These are phyloP conservation scores for Boletus sp. DNA, from an alignment of 768 basidiomycete species.

Conservation along the genomic window DNA sequence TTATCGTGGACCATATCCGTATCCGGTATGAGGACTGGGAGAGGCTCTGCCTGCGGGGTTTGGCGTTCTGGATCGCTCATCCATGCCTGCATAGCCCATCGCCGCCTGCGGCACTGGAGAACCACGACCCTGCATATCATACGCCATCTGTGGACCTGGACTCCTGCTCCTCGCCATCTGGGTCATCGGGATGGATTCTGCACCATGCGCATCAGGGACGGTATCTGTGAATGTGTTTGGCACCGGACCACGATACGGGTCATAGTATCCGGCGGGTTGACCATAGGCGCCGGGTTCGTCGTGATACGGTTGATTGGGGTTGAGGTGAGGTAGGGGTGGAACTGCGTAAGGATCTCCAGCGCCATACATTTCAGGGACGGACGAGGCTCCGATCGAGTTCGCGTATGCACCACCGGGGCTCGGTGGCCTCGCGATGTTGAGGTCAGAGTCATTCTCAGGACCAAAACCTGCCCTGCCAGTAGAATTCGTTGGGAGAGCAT, in stretches of 20 bases:
- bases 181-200: conserved; percentile 76
- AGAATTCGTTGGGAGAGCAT: conserved; percentile 65
- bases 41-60: conserved; percentile 37
- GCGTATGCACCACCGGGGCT: conserved; percentile 46
- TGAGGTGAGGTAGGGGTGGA: conserved; percentile 77
- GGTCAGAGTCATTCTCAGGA: conserved; percentile 58
- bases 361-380: conserved; percentile 40
- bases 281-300: conserved; percentile 59
- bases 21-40: conserved; percentile 48
- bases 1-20: conserved; percentile 39
- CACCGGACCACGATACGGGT: conserved; percentile 79
- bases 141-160: conserved; percentile 43
- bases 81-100: conserved; percentile 33
- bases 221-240: conserved; percentile 59
- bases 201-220: conserved; percentile 28
- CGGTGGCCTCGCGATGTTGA: conserved; percentile 53
- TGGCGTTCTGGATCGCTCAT: conserved; percentile 32
- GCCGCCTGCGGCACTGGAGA: conserved; percentile 46
- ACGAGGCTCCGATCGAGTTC: conserved; percentile 45
- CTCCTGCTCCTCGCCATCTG: conserved; percentile 47
- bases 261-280: conserved; percentile 55
- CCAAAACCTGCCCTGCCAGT: conserved; percentile 71
- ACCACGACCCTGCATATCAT: conserved; percentile 35
- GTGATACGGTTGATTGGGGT: conserved; percentile 72
- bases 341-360: conserved; percentile 72